phyloP scores from a whole-genome alignment of 257 asterid genomes.

The Solanum corneliomulleri region DNA sequence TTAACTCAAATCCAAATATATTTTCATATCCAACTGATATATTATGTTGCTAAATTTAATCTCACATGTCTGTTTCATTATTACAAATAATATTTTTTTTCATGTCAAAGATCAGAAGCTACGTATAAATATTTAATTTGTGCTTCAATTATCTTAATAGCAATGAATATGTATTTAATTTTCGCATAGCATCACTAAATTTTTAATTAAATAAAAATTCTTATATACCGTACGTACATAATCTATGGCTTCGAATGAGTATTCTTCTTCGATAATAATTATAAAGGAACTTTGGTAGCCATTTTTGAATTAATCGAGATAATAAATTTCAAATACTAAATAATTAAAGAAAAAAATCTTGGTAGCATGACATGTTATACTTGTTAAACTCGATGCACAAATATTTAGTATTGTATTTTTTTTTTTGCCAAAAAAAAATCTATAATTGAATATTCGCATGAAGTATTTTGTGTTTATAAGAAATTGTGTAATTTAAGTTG shows the following conservation, averaged over 20 bases:
- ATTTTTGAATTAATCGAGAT: background rate
- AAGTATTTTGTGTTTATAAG: background rate
- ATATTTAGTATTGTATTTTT: background rate
- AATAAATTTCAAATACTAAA: background rate
- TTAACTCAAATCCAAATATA: background rate
- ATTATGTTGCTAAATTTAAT: background rate
- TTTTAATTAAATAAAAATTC: background rate
- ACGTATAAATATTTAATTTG: background rate
- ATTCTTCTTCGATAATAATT: background rate
- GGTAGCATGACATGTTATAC: background rate
- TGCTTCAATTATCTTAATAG: background rate
- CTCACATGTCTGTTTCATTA: background rate
- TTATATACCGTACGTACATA: background rate
- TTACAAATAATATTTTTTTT: background rate
- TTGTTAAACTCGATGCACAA: background rate
- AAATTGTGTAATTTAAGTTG: background rate
- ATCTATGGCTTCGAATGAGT: background rate
- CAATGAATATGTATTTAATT: background rate
- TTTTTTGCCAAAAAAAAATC: no score
- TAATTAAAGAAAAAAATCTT: background rate
- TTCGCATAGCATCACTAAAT: background rate
- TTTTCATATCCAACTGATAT: background rate
- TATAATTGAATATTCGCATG: background rate
- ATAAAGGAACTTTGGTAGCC: background rate
- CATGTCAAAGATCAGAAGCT: background rate